Evolutionary conservation across 148 eudicot genomes (phyloP).

Genomic region (Camellia granthamiana): DNA sequence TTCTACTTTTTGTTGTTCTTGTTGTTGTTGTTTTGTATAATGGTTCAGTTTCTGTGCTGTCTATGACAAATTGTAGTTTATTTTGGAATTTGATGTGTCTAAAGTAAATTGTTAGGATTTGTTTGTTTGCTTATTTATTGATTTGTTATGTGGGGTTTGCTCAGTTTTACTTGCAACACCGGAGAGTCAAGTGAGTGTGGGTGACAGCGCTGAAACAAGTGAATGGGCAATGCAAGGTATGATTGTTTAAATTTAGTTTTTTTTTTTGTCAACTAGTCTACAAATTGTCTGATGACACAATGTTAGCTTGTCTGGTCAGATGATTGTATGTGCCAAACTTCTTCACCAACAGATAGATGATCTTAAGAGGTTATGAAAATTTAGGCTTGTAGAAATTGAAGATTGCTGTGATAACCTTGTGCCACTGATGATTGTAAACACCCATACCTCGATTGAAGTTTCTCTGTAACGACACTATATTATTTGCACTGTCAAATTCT

Average conservation of each 20-base stretch:
- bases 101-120: not conserved
- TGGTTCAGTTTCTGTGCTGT: not conserved
- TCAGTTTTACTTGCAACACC: conserved; percentile 60
- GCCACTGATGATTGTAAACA: too few relatives aligned
- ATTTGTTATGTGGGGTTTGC: conserved; percentile 12
- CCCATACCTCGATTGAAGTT: too few relatives aligned
- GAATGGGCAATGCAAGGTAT: conserved; percentile 97
- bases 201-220: conserved; percentile 58
- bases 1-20: not conserved
- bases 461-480: too few relatives aligned
- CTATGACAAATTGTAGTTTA: not conserved
- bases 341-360: not conserved
- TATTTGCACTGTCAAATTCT: too few relatives aligned
- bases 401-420: too few relatives aligned
- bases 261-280: not conserved
- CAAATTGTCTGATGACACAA: not conserved
- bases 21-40: not conserved
- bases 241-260: not conserved
- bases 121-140: not conserved
- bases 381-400: not conserved
- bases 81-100: not conserved
- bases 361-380: not conserved
- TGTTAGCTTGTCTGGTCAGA: not conserved
- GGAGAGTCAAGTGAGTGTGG: conserved; percentile 52
- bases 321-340: not conserved